Percentiles rank a stretch among this genome's conserved stretches.
Evolutionary conservation across 257 asterid species (phyloP).

Genomic region (Solanum chmielewskii): DNA sequence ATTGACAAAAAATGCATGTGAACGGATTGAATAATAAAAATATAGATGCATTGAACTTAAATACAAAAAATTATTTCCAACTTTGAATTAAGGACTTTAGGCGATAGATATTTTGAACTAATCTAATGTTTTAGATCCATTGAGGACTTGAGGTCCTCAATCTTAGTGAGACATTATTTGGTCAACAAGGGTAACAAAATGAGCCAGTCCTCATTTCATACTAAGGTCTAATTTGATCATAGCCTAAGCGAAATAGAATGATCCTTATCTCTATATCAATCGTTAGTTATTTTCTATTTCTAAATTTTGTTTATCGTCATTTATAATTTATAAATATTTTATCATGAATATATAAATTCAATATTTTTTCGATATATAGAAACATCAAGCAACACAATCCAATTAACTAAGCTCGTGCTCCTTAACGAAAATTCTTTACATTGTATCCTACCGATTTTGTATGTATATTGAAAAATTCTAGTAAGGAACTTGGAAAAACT

Average conservation of each 20-base stretch:
- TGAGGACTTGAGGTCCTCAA: not conserved
- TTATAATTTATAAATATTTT: not conserved
- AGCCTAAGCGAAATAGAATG: not conserved
- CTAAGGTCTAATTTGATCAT: not conserved
- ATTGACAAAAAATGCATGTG: not conserved
- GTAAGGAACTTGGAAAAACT: too few relatives aligned
- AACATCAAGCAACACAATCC: not conserved
- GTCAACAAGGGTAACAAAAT: too few relatives aligned
- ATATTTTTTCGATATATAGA: not conserved
- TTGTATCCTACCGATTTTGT: not conserved
- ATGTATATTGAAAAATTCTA: not conserved
- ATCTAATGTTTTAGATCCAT: not conserved
- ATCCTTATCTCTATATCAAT: not conserved
- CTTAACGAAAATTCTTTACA: not conserved
- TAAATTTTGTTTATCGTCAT: not conserved
- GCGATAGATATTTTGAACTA: not conserved
- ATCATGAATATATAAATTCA: not conserved
- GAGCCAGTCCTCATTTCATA: not conserved
- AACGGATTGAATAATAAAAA: too few relatives aligned
- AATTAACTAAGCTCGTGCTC: not conserved
- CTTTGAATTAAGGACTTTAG: not conserved
- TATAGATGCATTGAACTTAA: not conserved
- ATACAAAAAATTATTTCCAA: too few relatives aligned
- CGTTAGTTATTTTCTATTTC: too few relatives aligned
- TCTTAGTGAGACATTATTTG: too few relatives aligned